A percentile compares a stretch with the other conserved stretches of the same genome.
These are phyloP conservation scores for Mucor plumbeus DNA, from an alignment of 371 early-diverging fungal species.

Conservation along the genomic window DNA sequence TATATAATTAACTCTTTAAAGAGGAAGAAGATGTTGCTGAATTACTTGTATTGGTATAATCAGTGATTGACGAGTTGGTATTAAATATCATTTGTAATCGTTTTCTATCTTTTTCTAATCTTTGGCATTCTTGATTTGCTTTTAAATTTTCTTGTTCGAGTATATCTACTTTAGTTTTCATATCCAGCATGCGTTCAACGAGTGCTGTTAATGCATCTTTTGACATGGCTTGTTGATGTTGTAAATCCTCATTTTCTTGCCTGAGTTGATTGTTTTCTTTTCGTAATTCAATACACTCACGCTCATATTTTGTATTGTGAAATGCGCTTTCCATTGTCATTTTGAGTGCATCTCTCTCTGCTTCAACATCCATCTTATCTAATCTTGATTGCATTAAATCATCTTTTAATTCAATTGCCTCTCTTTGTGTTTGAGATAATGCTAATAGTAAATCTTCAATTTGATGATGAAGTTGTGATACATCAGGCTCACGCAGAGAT, in stretches of 20 bases:
- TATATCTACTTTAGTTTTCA: slow-evolving; percentile 44
- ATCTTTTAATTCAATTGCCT: slow-evolving; percentile 63
- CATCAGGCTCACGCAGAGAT: slow-evolving; percentile 35
- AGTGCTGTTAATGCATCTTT: slow-evolving; percentile 48
- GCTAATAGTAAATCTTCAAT: slow-evolving; percentile 65
- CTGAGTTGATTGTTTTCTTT: slow-evolving; percentile 36
- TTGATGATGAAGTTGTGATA: slow-evolving; percentile 60
- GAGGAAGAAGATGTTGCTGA: slow-evolving; percentile 11
- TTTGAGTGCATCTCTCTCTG: slow-evolving; percentile 48
- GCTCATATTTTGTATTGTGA: slow-evolving; percentile 23
- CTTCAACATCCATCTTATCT: slow-evolving; percentile 65
- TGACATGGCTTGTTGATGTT: slow-evolving; percentile 45
- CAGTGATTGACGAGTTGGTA: not conserved
- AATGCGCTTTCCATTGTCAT: slow-evolving; percentile 33
- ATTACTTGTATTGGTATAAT: not conserved
- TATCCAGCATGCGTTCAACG: slow-evolving; percentile 47
- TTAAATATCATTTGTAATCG: slow-evolving; percentile 10
- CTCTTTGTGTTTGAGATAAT: slow-evolving; percentile 61
- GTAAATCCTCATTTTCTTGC: slow-evolving; percentile 43
- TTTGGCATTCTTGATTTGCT: slow-evolving; percentile 28
- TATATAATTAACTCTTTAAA: not conserved
- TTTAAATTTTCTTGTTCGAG: slow-evolving; percentile 42
- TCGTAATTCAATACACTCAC: slow-evolving; percentile 25
- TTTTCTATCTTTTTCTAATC: slow-evolving; percentile 24
- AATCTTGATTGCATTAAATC: slow-evolving; percentile 57